phyloP scores from a whole-genome alignment of 805 yeast species.

The Lipomyces starkeyi region DNA sequence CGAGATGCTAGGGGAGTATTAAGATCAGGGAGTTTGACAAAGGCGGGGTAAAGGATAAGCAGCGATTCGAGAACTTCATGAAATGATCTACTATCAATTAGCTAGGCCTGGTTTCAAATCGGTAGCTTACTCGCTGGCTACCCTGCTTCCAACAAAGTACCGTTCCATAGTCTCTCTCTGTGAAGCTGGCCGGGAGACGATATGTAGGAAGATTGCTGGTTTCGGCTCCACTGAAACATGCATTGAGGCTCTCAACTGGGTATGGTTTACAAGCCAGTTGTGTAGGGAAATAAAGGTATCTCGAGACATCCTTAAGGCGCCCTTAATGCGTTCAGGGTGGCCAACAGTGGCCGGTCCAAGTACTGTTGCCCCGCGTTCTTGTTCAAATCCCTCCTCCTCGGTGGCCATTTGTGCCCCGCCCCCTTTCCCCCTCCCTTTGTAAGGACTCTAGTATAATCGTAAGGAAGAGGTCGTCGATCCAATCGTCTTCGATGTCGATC shows the following conservation, averaged over 20 bases:
- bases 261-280: not conserved
- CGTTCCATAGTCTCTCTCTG: not conserved
- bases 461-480: constrained; percentile 1
- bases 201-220: constrained; percentile 6
- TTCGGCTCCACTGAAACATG: constrained; percentile 7
- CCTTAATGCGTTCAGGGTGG: too few relatives aligned
- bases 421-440: not conserved
- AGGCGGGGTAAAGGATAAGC: not conserved
- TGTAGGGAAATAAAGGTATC: too few relatives aligned
- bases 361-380: constrained; percentile 9
- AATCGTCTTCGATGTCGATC: constrained; percentile 5
- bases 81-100: not conserved
- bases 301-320: too few relatives aligned
- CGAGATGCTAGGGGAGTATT: not conserved
- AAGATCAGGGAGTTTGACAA: constrained; percentile 4
- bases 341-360: too few relatives aligned
- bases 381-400: not conserved
- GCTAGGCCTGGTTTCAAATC: not conserved
- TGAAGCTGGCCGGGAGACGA: constrained; percentile 6
- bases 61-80: not conserved
- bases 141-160: not conserved
- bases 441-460: constrained; percentile 5
- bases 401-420: not conserved
- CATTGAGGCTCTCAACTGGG: not conserved
- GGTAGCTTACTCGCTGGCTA: constrained; percentile 1